A percentile compares a stretch with the other conserved stretches of the same genome.
These are phyloP conservation scores for Camelina sativa DNA, from an alignment of 345 rosid genomes.

Conservation along the genomic window DNA sequence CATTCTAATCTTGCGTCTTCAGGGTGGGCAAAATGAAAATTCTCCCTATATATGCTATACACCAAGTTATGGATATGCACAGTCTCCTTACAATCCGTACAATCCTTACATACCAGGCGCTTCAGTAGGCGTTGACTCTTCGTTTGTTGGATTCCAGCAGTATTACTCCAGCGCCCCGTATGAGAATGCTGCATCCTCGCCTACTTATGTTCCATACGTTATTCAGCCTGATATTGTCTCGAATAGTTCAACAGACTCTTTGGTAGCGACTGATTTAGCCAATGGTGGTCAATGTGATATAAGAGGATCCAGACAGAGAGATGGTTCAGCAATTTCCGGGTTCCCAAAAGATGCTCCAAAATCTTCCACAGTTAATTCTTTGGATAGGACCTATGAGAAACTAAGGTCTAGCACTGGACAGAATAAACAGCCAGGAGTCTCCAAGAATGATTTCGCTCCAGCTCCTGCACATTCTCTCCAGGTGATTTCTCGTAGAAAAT, in stretches of 20 bases:
- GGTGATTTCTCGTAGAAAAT: slow-evolving; percentile 47
- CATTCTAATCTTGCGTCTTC: slow-evolving; percentile 32
- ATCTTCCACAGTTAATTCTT: slow-evolving; percentile 49
- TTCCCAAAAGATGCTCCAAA: slow-evolving; percentile 53
- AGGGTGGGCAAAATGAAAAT: slow-evolving; percentile 86
- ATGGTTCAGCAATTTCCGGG: slow-evolving; percentile 55
- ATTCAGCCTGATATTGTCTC: slow-evolving; percentile 58
- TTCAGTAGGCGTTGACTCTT: slow-evolving; percentile 64
- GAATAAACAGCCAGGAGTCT: slow-evolving; percentile 50
- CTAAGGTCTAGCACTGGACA: slow-evolving; percentile 53
- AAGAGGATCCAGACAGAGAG: slow-evolving; percentile 53
- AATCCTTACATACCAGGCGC: slow-evolving; percentile 94
- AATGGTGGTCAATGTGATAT: slow-evolving; percentile 50
- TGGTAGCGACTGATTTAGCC: slow-evolving; percentile 52
- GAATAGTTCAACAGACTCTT: slow-evolving; percentile 51
- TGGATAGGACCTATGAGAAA: slow-evolving; percentile 51
- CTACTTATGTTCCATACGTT: slow-evolving; percentile 63
- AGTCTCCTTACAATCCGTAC: slow-evolving; percentile 87
- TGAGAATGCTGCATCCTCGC: slow-evolving; percentile 59
- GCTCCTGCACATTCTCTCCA: slow-evolving; percentile 35
- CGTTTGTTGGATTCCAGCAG: slow-evolving; percentile 68
- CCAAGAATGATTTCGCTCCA: slow-evolving; percentile 48
- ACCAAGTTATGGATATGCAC: slow-evolving; percentile 80
- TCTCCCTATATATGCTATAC: slow-evolving; percentile 83
- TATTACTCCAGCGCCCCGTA: slow-evolving; percentile 64